Evolutionary conservation across 169 alveolate species (phyloP).

Genomic region (Cryptosporidium ubiquitum): DNA sequence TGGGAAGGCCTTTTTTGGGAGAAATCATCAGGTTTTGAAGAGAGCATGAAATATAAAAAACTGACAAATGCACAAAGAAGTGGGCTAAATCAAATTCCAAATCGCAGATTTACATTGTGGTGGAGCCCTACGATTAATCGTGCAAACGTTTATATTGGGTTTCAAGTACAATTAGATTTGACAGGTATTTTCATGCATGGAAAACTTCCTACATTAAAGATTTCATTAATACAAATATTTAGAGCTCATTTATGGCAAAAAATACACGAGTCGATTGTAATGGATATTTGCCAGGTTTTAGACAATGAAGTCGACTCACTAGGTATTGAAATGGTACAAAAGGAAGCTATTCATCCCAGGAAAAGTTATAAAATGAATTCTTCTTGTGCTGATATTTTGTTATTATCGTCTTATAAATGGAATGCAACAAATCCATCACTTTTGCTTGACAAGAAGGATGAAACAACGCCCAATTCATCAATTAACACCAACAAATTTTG

Average conservation of each 20-base stretch:
- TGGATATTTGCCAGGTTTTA: conserved; percentile 99
- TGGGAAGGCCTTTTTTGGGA: conserved; percentile 99
- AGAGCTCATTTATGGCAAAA: conserved; percentile 99
- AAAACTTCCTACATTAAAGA: conserved; percentile 99
- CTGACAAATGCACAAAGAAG: conserved; percentile 99
- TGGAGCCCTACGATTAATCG: conserved; percentile 99
- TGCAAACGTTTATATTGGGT: conserved; percentile 99
- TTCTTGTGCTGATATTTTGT: conserved; percentile 99
- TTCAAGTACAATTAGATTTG: conserved; percentile 99
- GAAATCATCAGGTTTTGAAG: conserved; percentile 99
- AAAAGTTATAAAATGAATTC: conserved; percentile 99
- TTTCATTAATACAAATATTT: conserved; percentile 98
- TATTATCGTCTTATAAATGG: conserved; percentile 99
- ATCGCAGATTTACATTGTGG: conserved; percentile 99
- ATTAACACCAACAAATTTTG: conserved; percentile 90
- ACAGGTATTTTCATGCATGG: conserved; percentile 99
- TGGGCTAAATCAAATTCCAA: conserved; percentile 99
- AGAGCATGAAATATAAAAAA: conserved; percentile 98
- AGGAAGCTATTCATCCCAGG: conserved; percentile 99
- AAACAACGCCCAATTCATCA: conserved; percentile 81
- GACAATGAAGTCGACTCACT: conserved; percentile 97
- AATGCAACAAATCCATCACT: conserved; percentile 95
- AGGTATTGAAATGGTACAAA: conserved; percentile 99
- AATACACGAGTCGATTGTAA: conserved; percentile 99
- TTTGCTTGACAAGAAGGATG: conserved; percentile 94